Evolutionary conservation across 345 rosid genomes (phyloP), one percentile per base, ranked within the genome.

Genomic region (Brassica incana): DNA sequence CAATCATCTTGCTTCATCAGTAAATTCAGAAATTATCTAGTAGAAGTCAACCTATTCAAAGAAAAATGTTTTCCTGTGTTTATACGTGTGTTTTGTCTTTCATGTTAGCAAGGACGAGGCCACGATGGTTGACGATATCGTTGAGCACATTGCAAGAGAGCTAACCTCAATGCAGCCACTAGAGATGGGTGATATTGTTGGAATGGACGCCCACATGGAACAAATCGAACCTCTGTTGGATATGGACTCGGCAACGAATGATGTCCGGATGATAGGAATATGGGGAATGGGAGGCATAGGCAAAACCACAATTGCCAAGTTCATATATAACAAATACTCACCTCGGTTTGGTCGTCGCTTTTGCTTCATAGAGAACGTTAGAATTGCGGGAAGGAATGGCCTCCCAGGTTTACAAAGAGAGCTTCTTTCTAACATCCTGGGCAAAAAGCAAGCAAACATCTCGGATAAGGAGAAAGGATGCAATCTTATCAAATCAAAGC

Each of bases 191-290:
- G 38, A 30, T 15, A 43, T 40, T 4, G 67, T 67, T 33, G 73
- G 79, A 5, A 76, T 76, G 54, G 67, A 67, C 5, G 33, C 38
- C 0, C 73, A 66, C 16, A 14, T 67, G 38, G 40, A 62, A 27
- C 60, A 18, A 5, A 35, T 76, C 56, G 1, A 4, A 25, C 7
- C 3, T 5, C 65, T 18, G 29, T 15, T 76, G 65, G 15, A 32
- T 67, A 30, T 67, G 10, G 30, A 70, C 12, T n/a, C 20, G 9
- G 6, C 65, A 33, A 14, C 56, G 1, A 6, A 56, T 7, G 43
- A 73, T 3, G 59, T 76, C 35, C 73, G 2, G 7, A 25, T 67
- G 67, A 67, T 76, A 68, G 80, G 80, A 0, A 38, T 76, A 6
- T 76, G 73, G 58, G 56, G 56, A 50, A 50, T 50, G 56, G 56